Base-by-base conservation (phyloP, 2,329 filamentous ascomycete species). In the Bertia moriformis region DNA sequence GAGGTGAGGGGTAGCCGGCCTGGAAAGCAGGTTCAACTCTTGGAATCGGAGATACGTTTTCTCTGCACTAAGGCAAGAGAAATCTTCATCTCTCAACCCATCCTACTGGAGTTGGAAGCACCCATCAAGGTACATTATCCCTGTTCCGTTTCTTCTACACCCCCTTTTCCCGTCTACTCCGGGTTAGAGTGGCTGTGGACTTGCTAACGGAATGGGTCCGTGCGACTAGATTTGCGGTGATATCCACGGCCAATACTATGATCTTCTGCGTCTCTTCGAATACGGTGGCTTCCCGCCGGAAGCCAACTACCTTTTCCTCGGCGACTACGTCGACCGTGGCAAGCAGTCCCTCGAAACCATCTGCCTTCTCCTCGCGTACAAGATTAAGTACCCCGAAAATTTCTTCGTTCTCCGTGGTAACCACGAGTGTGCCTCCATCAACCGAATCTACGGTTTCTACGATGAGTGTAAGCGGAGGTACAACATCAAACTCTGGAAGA, bases 401-500 rank as follows among this genome's bases (percentile, higher is more conserved):
- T 84, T 84, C 65, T 84, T 84, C 65, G 73, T 84, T 45, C 68
- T 84, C 37, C 79, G 79, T 49, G 79, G 79, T 43, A 84, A 84
- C 63, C 79, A 84, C 64, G 79, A 84, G 59, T 84, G 79, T 61
- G 79, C 79, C 40, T 81, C 75, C 33, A 83, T 84, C 65, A 84
- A 83, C 63, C 77, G 79, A 57, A 83, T 84, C 56, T 84, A 84
- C 54, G 79, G 79, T 39, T 84, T 84, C 65, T 84, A 84, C 62
- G 79, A 84, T 51, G 79, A 84, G 57, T 84, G 79, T 70, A 84
- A 84, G 65, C 69, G 79, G 55, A 65, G 79, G 53, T 83, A 82
- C 62, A 84, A 84, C 59, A 83, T 84, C 65, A 84, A 84, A 65
- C 66, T 84, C 42, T 84, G 79, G 79, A 84, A 84, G 67, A 83